Percentiles rank a stretch among this genome's conserved stretches.
Conservation (phyloP, 2,329 filamentous ascomycete species). For the Lachnellula occidentalis region DNA sequence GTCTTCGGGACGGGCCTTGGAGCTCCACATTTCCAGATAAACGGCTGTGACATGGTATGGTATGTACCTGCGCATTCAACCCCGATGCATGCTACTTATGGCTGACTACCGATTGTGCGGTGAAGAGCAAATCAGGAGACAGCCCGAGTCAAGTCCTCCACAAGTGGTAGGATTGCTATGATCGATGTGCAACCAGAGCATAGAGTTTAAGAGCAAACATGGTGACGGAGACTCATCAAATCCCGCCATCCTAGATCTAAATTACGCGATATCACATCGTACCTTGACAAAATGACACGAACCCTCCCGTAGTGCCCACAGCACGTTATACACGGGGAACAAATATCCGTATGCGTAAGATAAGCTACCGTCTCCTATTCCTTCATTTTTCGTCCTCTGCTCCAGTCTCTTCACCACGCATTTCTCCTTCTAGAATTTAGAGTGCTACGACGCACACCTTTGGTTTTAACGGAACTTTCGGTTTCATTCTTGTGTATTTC, state of each 20-base stretch:
- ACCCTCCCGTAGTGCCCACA: conserved; percentile 2
- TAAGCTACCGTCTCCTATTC: neutral
- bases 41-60: too few relatives aligned
- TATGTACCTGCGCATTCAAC: too few relatives aligned
- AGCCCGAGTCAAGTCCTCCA: neutral
- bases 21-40: too few relatives aligned
- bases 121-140: too few relatives aligned
- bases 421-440: neutral
- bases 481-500: neutral
- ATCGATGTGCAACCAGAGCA: neutral
- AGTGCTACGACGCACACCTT: neutral
- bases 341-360: neutral
- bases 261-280: conserved; percentile 18
- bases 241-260: conserved; percentile 11
- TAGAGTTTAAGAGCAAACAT: neutral
- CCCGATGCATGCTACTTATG: too few relatives aligned
- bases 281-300: conserved; percentile 19
- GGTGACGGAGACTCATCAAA: neutral
- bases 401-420: neutral
- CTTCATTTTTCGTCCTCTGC: neutral
- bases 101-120: too few relatives aligned
- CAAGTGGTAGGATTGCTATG: neutral
- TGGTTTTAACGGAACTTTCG: neutral
- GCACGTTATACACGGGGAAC: neutral
- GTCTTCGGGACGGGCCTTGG: too few relatives aligned